phyloP scores from a whole-genome alignment of 2,329 filamentous ascomycete species.

The Colletotrichum eremochloae region DNA sequence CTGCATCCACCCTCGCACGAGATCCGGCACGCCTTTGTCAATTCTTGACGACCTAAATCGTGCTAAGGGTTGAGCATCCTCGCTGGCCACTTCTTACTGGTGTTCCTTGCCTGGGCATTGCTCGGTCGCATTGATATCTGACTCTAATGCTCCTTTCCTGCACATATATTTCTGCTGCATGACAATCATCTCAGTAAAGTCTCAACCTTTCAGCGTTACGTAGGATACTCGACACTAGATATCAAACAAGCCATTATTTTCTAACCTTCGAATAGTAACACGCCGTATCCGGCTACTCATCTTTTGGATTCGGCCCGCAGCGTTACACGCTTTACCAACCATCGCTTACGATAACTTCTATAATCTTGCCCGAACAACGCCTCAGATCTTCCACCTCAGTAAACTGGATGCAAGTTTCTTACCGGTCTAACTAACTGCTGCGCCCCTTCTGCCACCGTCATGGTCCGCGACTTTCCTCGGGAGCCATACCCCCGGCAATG shows the following conservation, averaged over 20 bases:
- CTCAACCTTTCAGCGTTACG: conserved; percentile 1
- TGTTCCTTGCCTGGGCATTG: conserved; percentile 10
- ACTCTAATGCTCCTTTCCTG: conserved; percentile 9
- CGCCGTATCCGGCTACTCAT: conserved; percentile 29
- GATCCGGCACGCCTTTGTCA: conserved; percentile 31
- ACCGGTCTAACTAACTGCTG: conserved; percentile 6
- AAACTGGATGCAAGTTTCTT: conserved; percentile 17
- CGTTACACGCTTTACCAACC: background rate
- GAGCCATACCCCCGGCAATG: conserved; percentile 55
- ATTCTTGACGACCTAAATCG: conserved; percentile 15
- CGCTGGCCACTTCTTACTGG: conserved; percentile 15
- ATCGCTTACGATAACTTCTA: conserved; percentile 14
- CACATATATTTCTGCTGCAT: conserved; percentile 13
- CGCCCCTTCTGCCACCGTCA: conserved; percentile 43
- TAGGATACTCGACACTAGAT: conserved; percentile 23
- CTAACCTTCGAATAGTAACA: conserved; percentile 39
- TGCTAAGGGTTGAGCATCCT: conserved; percentile 12
- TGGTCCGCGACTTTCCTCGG: conserved; percentile 59
- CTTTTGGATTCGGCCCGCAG: conserved; percentile 4
- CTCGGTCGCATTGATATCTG: conserved; percentile 24
- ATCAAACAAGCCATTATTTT: conserved; percentile 6
- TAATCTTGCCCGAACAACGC: conserved; percentile 6
- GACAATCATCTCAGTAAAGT: conserved; percentile 10
- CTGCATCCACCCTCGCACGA: conserved; percentile 37
- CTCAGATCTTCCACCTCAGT: background rate